Base-by-base conservation (phyloP, 306 rosid genomes). In the Parietaria judaica region DNA sequence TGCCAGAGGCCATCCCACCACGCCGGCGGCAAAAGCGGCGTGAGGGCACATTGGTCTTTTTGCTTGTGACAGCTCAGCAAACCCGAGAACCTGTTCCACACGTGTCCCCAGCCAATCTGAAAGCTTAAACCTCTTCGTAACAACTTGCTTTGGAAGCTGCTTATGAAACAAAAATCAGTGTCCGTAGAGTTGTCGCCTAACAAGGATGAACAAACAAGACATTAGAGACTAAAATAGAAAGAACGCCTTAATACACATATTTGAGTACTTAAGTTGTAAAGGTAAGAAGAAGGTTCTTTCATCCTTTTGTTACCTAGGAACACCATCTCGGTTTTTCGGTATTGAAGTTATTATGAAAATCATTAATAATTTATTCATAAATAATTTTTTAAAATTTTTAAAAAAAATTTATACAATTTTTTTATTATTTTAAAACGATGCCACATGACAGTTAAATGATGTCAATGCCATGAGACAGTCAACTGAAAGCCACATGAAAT, bases 1-100 rank as follows among this genome's bases (percentile, higher is more conserved):
- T 91, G 98, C 98, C 83, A 85, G 61, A 78, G 77, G 45, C 92
- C 90, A 31, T 91, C 98, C 92, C 92, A 91, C 96, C 98, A 91
- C 3, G 77, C 95, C 41, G 95, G 88, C 67, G 96, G 98, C 61
- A 88, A 95, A 75, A 91, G 71, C 10, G 98, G 92, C 0, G 98
- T 83, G 71, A 75, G 71, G 16, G 96, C 89, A 47, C 98, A 91
- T 71, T 91, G 98, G 47, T 67, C 63, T 3, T 63, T 65, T 75
- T 91, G 98, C 61, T 69, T 69, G 38, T n/a, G 77, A 69, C 96
- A 91, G 73, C 98, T 82, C 47, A 91, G 76, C 6, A 88, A 80
- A 51, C 98, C 98, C 3, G 92, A 86, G 69, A 76, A 91, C 72
- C 98, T 77, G 84, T 88, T 91, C 98, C 98, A 91, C 7, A 80